Percentiles rank a stretch among this genome's conserved stretches.
Evolutionary conservation across 352 stramenopile genomes (phyloP).

Genomic region (Globisporangium mamillatum): DNA sequence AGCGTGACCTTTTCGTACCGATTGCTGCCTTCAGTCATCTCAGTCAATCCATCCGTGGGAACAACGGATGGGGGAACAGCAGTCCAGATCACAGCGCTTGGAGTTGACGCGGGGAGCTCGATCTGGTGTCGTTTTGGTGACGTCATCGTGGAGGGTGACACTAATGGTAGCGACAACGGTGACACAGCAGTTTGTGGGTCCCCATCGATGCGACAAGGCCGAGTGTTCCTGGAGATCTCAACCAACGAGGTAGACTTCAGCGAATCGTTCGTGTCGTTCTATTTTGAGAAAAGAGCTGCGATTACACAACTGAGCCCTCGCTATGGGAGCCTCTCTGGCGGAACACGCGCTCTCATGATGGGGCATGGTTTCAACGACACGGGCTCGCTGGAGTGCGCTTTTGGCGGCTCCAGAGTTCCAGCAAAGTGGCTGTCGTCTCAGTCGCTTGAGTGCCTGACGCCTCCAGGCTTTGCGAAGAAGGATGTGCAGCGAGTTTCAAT

Average conservation of each 20-base stretch:
- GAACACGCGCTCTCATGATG: conserved; percentile 18
- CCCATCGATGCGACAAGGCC: conserved; percentile 15
- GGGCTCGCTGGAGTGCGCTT: conserved; percentile 27
- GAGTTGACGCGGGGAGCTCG: conserved; percentile 6
- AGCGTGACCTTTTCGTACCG: conserved; percentile 38
- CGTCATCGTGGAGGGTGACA: conserved; percentile 21
- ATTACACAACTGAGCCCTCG: conserved; percentile 12
- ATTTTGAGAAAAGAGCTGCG: conserved; percentile 14
- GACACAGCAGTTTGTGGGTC: conserved; percentile 20
- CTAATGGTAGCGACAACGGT: neutral
- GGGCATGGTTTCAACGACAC: conserved; percentile 25
- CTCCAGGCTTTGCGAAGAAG: conserved; percentile 3
- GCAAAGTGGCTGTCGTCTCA: conserved; percentile 23
- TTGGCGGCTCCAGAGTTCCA: conserved; percentile 25
- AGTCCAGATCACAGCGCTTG: conserved; percentile 23
- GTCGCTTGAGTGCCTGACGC: conserved; percentile 31
- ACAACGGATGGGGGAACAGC: conserved; percentile 19
- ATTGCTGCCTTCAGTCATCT: conserved; percentile 24
- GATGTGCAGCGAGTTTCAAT: conserved; percentile 25
- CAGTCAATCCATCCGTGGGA: conserved; percentile 19
- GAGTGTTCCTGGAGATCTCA: conserved; percentile 34
- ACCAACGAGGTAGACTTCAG: conserved; percentile 49
- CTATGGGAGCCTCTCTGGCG: conserved; percentile 10
- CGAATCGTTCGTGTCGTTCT: conserved; percentile 23
- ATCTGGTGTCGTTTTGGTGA: conserved; percentile 41